Percentiles rank a stretch among this genome's conserved stretches.
Conservation (phyloP, 345 rosid species). For the Kernera saxatilis region DNA sequence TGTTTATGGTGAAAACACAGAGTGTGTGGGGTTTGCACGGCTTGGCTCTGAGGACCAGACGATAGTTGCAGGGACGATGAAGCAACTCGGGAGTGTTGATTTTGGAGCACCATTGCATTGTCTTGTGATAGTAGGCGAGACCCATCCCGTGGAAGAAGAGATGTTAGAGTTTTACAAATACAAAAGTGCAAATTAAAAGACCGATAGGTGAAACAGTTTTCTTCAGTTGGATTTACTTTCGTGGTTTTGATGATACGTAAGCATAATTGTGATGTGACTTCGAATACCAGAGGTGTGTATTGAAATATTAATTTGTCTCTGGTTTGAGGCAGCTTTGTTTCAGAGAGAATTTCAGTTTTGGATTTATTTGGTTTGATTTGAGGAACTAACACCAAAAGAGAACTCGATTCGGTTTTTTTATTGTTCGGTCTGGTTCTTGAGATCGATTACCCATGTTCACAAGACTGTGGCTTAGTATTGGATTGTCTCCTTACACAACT, state of each 20-base stretch:
- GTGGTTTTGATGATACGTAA: neutral
- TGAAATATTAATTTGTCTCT: neutral
- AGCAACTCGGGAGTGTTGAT: slow-evolving; percentile 52
- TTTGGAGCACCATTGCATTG: slow-evolving; percentile 84
- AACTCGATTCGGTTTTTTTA: neutral
- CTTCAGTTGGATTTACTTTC: neutral
- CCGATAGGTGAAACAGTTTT: neutral
- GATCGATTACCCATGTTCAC: neutral
- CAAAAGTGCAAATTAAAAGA: neutral
- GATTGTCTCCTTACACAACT: neutral
- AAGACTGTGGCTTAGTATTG: no score
- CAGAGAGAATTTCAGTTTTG: neutral
- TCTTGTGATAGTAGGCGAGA: slow-evolving; percentile 71
- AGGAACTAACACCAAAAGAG: neutral
- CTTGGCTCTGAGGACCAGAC: slow-evolving; percentile 81
- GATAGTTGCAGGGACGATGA: slow-evolving; percentile 80
- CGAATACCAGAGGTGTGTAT: neutral
- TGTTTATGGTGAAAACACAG: slow-evolving; percentile 61
- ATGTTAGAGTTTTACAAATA: slow-evolving; percentile 72
- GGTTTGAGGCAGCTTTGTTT: neutral
- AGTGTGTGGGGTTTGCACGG: slow-evolving; percentile 75
- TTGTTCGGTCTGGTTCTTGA: neutral
- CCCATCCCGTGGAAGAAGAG: slow-evolving; percentile 87
- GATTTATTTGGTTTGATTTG: neutral
- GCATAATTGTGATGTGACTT: neutral